Base-by-base conservation (phyloP, 345 rosid genomes). In the Bretschneidera sinensis region DNA sequence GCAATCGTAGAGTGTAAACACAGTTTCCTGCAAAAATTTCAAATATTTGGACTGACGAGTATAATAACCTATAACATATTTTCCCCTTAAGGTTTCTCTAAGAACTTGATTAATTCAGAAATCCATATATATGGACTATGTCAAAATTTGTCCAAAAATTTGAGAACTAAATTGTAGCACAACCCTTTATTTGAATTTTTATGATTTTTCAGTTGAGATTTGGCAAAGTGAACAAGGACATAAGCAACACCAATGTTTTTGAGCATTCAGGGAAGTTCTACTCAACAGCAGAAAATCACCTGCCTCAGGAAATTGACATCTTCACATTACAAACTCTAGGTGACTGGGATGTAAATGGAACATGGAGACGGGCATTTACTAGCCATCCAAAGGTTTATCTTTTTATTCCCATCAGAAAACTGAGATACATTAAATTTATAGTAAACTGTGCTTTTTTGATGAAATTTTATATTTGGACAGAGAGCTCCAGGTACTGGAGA, bases 401-500 rank as follows among this genome's bases (percentile, higher is more conserved):
- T 43, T 25, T 6, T 19, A 14, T 48, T 17, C 9, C 11, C 22
- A 5, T 24, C 9, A 34, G 0, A 18, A 16, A 20, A 13, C 21
- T 0, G 17, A 6, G 21, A 7, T 1, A 1, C 25, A 28, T 48
- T 1, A 2, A 9, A 9, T 13, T 10, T 31, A 7, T 13, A 17
- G 28, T 21, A 22, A 9, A n/a, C n/a, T n/a, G n/a, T n/a, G n/a
- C n/a, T 39, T 33, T 51, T 17, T 49, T 22, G 15, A 17, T 5
- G 18, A 11, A 23, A 21, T 23, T 57, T 19, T 31, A n/a, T 31
- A 4, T 16, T 54, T 28, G 48, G 18, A 21, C 78, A 78, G 78
- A 78, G 47, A 69, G 83, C 72, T 59, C 83, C 80, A 21, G 72
- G 35, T 0, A 57, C 66, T 1, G 80, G 86, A 13, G 83, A 82